These are phyloP conservation scores for Ensete ventricosum DNA, from an alignment of 176 grass and related monocot genomes.

Conservation along the genomic window DNA sequence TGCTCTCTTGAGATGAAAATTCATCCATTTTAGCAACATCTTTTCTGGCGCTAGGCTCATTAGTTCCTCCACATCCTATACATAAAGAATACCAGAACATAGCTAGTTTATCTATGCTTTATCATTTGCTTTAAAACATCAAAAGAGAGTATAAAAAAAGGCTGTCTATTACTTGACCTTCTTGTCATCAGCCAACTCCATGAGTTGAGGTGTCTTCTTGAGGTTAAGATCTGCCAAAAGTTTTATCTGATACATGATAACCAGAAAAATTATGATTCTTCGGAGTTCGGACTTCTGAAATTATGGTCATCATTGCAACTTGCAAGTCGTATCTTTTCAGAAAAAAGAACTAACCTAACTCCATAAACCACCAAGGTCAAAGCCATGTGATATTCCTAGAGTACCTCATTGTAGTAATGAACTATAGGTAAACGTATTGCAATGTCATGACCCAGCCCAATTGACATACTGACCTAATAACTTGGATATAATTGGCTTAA, in stretches of 20 bases:
- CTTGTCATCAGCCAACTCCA: slow-evolving; percentile 85
- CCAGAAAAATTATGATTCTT: neutral
- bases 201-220: slow-evolving; percentile 92
- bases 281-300: neutral
- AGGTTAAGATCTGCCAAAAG: slow-evolving; percentile 94
- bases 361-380: no score
- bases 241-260: slow-evolving; percentile 63
- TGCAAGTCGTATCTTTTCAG: neutral
- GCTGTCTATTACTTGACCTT: slow-evolving; percentile 29
- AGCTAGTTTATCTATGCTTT: neutral
- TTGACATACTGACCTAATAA: no score
- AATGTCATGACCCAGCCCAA: no score
- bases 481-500: no score
- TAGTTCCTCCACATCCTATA: slow-evolving; percentile 92
- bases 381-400: neutral
- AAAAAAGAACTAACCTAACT: neutral
- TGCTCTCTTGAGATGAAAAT: slow-evolving; percentile 94
- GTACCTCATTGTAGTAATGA: neutral
- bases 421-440: neutral
- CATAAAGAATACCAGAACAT: slow-evolving; percentile 1
- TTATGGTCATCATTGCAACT: no score
- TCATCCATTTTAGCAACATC: slow-evolving; percentile 94
- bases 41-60: slow-evolving; percentile 87
- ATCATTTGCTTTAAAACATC: slow-evolving; percentile 21
- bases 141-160: neutral